phyloP scores from a whole-genome alignment of 805 yeast species.

The Candida berthetii region DNA sequence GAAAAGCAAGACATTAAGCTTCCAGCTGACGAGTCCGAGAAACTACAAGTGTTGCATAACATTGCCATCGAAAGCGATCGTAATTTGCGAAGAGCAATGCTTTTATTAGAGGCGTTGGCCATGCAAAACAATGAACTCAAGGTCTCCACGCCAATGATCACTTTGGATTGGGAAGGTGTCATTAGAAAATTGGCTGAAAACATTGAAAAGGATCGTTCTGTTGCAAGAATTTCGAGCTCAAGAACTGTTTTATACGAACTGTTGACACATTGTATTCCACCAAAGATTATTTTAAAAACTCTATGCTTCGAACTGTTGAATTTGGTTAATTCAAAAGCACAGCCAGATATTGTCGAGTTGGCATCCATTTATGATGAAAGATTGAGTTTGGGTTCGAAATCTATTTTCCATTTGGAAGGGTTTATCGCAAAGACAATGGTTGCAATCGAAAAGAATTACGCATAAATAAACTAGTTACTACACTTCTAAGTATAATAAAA shows the following conservation, averaged over 20 bases:
- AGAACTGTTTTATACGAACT: constrained; percentile 75
- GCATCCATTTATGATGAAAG: constrained; percentile 80
- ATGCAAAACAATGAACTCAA: constrained; percentile 57
- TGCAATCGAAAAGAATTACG: constrained; percentile 39
- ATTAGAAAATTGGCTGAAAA: constrained; percentile 57
- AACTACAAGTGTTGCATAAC: constrained; percentile 34
- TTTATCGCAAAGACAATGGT: constrained; percentile 88
- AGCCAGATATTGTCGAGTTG: constrained; percentile 44
- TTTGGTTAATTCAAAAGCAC: constrained; percentile 21
- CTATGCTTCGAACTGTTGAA: constrained; percentile 41
- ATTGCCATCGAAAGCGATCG: constrained; percentile 56
- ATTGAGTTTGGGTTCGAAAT: constrained; percentile 77
- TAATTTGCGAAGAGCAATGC: constrained; percentile 71
- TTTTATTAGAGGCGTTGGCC: constrained; percentile 76
- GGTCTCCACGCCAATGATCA: constrained; percentile 43
- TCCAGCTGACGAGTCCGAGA: constrained; percentile 28
- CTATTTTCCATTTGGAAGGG: constrained; percentile 93
- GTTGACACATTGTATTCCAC: constrained; percentile 90
- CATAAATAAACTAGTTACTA: not conserved
- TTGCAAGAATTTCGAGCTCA: constrained; percentile 45
- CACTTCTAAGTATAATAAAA: not conserved
- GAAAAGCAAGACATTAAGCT: constrained; percentile 44
- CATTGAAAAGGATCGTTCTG: constrained; percentile 57
- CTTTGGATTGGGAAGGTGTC: constrained; percentile 89
- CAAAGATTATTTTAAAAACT: constrained; percentile 68